phyloP scores from a whole-genome alignment of 1,284 basidiomycete genomes.

The Moesziomyces sp. region DNA sequence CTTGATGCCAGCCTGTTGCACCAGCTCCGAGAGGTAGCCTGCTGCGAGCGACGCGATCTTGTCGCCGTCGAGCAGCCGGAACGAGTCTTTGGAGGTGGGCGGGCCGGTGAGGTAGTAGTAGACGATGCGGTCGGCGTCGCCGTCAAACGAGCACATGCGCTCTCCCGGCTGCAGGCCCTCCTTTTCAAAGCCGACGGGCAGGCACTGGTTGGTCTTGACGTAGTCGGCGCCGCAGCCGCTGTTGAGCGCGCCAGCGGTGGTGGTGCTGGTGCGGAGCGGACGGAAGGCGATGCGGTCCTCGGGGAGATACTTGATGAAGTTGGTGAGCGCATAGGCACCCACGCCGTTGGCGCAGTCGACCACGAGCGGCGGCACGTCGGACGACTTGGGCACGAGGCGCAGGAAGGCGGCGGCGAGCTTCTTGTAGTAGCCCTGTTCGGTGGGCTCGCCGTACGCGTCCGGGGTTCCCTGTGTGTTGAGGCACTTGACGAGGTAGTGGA shows the following conservation, averaged over 20 bases:
- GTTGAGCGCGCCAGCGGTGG: constrained; percentile 81
- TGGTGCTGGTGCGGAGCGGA: constrained; percentile 68
- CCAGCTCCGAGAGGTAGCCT: constrained; percentile 89
- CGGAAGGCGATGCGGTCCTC: constrained; percentile 49
- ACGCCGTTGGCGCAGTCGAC: constrained; percentile 99
- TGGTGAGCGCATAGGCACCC: constrained; percentile 73
- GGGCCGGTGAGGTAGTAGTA: constrained; percentile 78
- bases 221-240: constrained; percentile 90
- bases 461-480: constrained; percentile 83
- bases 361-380: constrained; percentile 72
- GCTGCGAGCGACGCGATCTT: constrained; percentile 96
- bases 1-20: constrained; percentile 70
- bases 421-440: constrained; percentile 84
- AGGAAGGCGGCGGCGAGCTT: constrained; percentile 89
- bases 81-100: constrained; percentile 76
- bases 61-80: constrained; percentile 96
- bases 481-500: constrained; percentile 93
- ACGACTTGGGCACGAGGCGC: constrained; percentile 74
- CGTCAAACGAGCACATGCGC: constrained; percentile 91
- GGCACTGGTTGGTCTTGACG: constrained; percentile 80
- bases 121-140: constrained; percentile 96
- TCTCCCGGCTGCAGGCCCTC: constrained; percentile 71
- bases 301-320: constrained; percentile 59
- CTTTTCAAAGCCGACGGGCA: constrained; percentile 61
- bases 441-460: constrained; percentile 81